Conservation (phyloP, 306 rosid genomes). For the Dalbergia cultrata region DNA sequence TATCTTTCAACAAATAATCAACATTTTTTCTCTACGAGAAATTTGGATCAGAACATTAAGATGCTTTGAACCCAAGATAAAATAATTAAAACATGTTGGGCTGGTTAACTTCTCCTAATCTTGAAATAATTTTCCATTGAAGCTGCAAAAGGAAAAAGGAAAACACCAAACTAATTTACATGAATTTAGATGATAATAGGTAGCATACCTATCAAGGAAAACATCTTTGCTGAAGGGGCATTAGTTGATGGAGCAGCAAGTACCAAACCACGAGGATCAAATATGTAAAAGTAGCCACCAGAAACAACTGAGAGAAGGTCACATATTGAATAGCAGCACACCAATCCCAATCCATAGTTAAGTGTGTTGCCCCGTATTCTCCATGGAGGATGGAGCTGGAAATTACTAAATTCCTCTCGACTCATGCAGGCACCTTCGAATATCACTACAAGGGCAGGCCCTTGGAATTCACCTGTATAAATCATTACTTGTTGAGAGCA, state of each 20-base stretch:
- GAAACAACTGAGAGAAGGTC: constrained; percentile 84
- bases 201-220: constrained; percentile 78
- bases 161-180: constrained; percentile 9
- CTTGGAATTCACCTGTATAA: constrained; percentile 90
- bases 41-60: background rate
- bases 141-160: constrained; percentile 1
- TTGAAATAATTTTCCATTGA: constrained; percentile 5
- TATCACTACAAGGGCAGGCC: constrained; percentile 90
- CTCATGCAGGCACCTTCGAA: constrained; percentile 91
- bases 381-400: constrained; percentile 98
- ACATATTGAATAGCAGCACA: constrained; percentile 82
- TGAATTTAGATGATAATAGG: constrained; percentile 15
- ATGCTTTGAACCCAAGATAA: background rate
- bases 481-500: constrained; percentile 42
- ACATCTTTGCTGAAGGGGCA: constrained; percentile 86
- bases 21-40: background rate
- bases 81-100: background rate
- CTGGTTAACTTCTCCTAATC: constrained; percentile 20
- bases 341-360: constrained; percentile 90
- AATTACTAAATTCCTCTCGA: constrained; percentile 87
- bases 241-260: constrained; percentile 74
- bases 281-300: constrained; percentile 89
- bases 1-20: background rate
- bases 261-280: constrained; percentile 89
- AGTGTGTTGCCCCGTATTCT: constrained; percentile 83